Base-by-base conservation (phyloP, 176 grass and related monocot species). In the Eleusine indica region DNA sequence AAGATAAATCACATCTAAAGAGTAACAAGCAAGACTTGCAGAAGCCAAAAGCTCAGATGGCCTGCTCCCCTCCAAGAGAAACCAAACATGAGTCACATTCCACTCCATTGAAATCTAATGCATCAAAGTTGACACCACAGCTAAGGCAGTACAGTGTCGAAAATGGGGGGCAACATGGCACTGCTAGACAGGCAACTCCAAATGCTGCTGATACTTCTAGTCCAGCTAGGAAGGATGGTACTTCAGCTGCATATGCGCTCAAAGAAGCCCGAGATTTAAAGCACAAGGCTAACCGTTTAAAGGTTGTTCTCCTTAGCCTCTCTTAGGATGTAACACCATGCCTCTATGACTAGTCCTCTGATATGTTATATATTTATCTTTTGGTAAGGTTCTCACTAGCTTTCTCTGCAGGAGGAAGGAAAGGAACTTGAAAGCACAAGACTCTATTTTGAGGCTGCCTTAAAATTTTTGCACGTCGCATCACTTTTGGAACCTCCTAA, bases 211-310 rank as follows among this genome's bases (percentile, higher is more conserved):
- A 94, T 43, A 84, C 90, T 83, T 87, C 90, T 53, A 98, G 92
- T 93, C 85, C 90, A 69, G 78, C 76, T 56, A 93, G 80, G 83
- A 95, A 91, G 90, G 95, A 93, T 80, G 65, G 74, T 83, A 86
- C 79, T 82, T 86, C 88, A 63, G 30, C 87, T 84, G 87, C 73
- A 65, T 88, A 87, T 86, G 77, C 69, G 78, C 84, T 79, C 60
- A 96, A 98, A 90, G 96, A 98, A 89, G 96, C 96, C 32, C 83
- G 89, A 69, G 93, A 86, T 85, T 86, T 98, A 29, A 98, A 98
- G 77, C 96, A 98, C 85, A 94, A 87, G 74, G 96, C 93, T 74
- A 93, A 98, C 68, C 96, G 93, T 90, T 90, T 98, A 65, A 96
- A 98, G 96, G 96, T 98, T 60, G 73, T 82, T 78, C 30, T 61